Evolutionary conservation across 176 grass and related monocot species (phyloP).

Genomic region (Aegilops tauschii): DNA sequence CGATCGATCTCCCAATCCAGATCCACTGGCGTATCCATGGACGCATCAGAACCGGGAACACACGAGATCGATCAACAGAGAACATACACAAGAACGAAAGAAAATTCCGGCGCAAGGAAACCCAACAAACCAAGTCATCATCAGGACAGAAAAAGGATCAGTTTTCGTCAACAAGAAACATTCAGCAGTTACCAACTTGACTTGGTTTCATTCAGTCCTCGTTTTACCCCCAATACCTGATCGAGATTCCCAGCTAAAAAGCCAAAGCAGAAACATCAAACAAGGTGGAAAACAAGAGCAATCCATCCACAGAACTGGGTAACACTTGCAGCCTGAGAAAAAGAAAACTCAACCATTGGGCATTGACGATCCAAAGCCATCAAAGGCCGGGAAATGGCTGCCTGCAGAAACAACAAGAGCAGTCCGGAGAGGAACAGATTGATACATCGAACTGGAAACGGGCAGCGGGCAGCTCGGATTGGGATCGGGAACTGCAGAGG

Average conservation of each 20-base stretch:
- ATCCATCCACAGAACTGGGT: slow-evolving; percentile 26
- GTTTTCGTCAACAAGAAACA: slow-evolving; percentile 33
- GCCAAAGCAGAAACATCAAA: neutral
- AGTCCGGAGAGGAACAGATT: neutral
- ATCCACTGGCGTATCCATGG: slow-evolving; percentile 7
- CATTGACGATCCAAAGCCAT: slow-evolving; percentile 31
- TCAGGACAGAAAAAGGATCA: neutral
- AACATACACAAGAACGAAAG: neutral
- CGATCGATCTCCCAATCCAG: slow-evolving; percentile 23
- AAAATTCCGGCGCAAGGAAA: neutral
- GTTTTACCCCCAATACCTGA: slow-evolving; percentile 20
- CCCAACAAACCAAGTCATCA: neutral
- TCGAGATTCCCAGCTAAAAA: slow-evolving; percentile 21
- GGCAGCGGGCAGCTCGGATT: slow-evolving; percentile 35
- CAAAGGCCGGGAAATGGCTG: slow-evolving; percentile 8
- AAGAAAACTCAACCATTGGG: slow-evolving; percentile 5
- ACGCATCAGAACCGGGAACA: neutral
- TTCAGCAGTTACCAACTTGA: slow-evolving; percentile 32
- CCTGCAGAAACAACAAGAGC: neutral
- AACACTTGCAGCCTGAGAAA: slow-evolving; percentile 1
- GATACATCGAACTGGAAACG: slow-evolving; percentile 34
- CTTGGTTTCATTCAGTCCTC: slow-evolving; percentile 32
- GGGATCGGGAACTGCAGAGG: slow-evolving; percentile 12
- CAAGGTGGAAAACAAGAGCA: slow-evolving; percentile 11
- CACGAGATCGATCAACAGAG: slow-evolving; percentile 19